Evolutionary conservation across 192 early-diverging fungal species (phyloP), one percentile per base, ranked within the genome.

Genomic region (Neocallimastix lanati): DNA sequence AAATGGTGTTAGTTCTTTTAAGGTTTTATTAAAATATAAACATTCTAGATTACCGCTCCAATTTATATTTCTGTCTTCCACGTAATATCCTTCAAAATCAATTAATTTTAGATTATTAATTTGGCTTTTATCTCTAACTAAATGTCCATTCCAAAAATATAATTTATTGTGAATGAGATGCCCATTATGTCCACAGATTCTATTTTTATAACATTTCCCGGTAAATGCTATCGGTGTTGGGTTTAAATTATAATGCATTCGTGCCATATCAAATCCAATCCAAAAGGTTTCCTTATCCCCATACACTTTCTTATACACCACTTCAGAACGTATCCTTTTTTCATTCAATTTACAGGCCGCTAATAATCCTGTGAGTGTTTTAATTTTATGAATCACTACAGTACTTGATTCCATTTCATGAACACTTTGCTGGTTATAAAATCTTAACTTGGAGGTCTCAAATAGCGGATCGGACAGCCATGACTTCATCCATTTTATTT

Each of bases 281-380:
- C 91, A 92, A 40, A 91, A 92, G 0, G 90, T 87, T 80, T 92
- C 91, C 82, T 92, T 92, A 83, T 92, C 91, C 28, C 90, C 90
- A 78, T 88, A 85, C 7, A 86, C 82, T n/a, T 83, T 50, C 4
- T 80, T 80, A 78, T 89, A 89, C 14, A 81, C 83, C 33, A 89
- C 79, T 30, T 84, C 76, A 50, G 88, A 86, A n/a, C 88, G 84
- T 40, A 86, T 86, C 67, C 79, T 83, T 35, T 85, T 84, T 35
- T 80, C 85, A 33, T 33, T 33, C 11, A 33, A 33, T 79, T 79
- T 28, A n/a, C 76, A 76, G 4, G 28, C 27, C 16, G 78, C n/a
- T 40, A 79, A 21, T 40, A 79, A 81, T 76, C 79, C 78, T 13
- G 76, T 29, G 28, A 79, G 27, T 13, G 81, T 77, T 78, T 38